Base-by-base conservation (phyloP, 768 basidiomycete species). In the Hortiboletus campestris region DNA sequence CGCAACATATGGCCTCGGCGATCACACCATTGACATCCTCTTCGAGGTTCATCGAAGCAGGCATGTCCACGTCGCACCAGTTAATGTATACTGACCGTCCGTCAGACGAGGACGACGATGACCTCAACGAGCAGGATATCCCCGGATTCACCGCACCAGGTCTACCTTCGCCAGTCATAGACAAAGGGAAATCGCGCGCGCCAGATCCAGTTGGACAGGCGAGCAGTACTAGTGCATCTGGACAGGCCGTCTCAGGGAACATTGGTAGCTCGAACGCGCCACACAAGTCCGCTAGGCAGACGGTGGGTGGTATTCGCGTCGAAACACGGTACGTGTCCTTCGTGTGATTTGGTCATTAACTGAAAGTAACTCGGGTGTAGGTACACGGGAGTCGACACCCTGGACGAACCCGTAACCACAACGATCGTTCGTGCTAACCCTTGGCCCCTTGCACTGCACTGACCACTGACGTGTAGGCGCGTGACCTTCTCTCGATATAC, bases 401-500 rank as follows among this genome's bases (percentile, higher is more conserved):
- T 98, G 32, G 95, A 98, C 65, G 95, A 98, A 69, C 94, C 95
- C 4, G 81, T 98, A 17, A 83, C 86, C 6, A 80, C 81, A 32
- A 98, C 95, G 1, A 94, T 98, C 56, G 95, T 94, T 62, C 53
- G 89, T 73, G n/a, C 34, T 14, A 19, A 29, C 45, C 56, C 36
- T 63, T 54, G n/a, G 5, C 36, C 43, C 49, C 44, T 29, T 49
- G 16, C 46, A 13, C 14, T n/a, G 2, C 44, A 42, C 56, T 65
- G 19, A 67, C 47, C 31, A 9, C 41, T 51, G 51, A 53, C 50
- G 35, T 35, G 42, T 62, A 98, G 95, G 84, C 84, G 65, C 86
- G 95, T 42, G 95, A 98, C 69, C 75, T 97, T 22, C 65, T 86
- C 16, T 97, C 95, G 1, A 94, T 98, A 59, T 95, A 95, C 67